Evolutionary conservation across 2,329 filamentous ascomycete genomes (phyloP).

Genomic region (Xenoacremonium recifei): DNA sequence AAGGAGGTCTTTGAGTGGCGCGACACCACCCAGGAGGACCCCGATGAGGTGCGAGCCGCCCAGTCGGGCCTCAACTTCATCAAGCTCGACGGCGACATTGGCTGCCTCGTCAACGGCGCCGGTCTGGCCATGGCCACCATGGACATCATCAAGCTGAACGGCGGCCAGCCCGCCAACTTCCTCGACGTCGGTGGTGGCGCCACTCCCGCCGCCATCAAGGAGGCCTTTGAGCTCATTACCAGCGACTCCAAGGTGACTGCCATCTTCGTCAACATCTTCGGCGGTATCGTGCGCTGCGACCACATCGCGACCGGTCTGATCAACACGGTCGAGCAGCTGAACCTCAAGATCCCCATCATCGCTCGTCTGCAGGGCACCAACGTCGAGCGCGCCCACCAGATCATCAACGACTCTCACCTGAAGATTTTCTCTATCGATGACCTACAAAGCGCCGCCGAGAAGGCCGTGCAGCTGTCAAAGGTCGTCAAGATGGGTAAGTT

Average conservation of each 20-base stretch:
- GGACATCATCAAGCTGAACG: constrained; percentile 99
- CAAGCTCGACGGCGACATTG: constrained; percentile 99
- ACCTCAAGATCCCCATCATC: constrained; percentile 95
- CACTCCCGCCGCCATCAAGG: constrained; percentile 92
- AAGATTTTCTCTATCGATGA: constrained; percentile 99
- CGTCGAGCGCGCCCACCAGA: constrained; percentile 89
- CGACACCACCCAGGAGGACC: constrained; percentile 92
- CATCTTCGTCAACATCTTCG: constrained; percentile 99
- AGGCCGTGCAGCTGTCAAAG: constrained; percentile 98
- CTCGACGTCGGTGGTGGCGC: constrained; percentile 97
- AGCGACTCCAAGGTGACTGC: constrained; percentile 97
- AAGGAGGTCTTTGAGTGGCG: constrained; percentile 94
- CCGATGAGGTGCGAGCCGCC: constrained; percentile 96
- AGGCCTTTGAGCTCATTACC: constrained; percentile 98
- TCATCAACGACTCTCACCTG: constrained; percentile 93
- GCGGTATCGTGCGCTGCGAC: constrained; percentile 97
- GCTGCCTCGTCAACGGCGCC: constrained; percentile 97
- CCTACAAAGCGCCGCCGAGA: constrained; percentile 94
- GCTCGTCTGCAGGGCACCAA: constrained; percentile 98
- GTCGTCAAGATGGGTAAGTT: constrained; percentile 95
- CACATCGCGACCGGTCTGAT: constrained; percentile 96
- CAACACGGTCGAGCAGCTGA: constrained; percentile 89
- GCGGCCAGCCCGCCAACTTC: constrained; percentile 95
- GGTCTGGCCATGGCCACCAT: constrained; percentile 99
- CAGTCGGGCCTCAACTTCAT: constrained; percentile 98